These are phyloP conservation scores for Akebia trifoliata DNA, from an alignment of 164 flowering plant genomes.

Conservation along the genomic window DNA sequence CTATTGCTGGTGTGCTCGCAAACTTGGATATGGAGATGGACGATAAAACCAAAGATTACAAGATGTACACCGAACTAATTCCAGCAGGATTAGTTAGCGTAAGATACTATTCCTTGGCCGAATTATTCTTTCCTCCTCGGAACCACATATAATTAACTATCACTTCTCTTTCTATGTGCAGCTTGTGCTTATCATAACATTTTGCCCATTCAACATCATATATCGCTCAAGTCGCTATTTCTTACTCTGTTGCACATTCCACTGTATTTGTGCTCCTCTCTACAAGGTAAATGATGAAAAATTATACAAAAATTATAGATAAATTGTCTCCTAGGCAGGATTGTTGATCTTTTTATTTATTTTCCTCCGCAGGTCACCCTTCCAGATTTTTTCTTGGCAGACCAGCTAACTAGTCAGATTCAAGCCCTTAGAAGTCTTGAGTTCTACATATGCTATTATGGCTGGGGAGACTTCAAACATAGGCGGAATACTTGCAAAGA, in stretches of 20 bases:
- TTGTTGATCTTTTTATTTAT: background rate
- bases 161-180: conserved; percentile 17
- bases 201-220: conserved; percentile 61
- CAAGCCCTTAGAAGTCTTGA: conserved; percentile 64
- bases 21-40: conserved; percentile 61
- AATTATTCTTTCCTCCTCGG: background rate
- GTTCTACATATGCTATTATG: conserved; percentile 74
- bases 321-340: background rate
- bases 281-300: conserved; percentile 46
- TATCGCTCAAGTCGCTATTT: conserved; percentile 64
- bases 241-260: conserved; percentile 38
- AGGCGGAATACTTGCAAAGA: conserved; percentile 38
- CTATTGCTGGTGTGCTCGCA: conserved; percentile 43
- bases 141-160: background rate
- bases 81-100: conserved; percentile 35
- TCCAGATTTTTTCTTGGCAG: conserved; percentile 63
- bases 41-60: conserved; percentile 33
- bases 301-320: too few relatives aligned
- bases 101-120: background rate
- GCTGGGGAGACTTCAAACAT: conserved; percentile 52
- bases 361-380: conserved; percentile 37
- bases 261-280: conserved; percentile 55
- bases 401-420: conserved; percentile 71
- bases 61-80: conserved; percentile 40
- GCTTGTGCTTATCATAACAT: conserved; percentile 29